phyloP scores from a whole-genome alignment of 2,329 filamentous ascomycete genomes.

The Calonectria ilicicola region DNA sequence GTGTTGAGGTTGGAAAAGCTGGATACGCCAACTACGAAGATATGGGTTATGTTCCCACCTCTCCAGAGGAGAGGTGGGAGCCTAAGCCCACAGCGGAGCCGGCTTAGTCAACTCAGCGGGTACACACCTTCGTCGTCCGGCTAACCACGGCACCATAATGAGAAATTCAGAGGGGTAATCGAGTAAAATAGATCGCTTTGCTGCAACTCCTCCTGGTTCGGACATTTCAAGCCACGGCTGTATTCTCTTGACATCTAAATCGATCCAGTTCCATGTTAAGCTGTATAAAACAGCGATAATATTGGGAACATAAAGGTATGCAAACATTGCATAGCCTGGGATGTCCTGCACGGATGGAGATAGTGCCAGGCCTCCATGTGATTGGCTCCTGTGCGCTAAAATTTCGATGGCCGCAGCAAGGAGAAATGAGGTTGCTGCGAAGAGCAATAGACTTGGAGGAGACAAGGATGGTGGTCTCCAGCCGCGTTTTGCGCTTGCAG shows the following conservation, averaged over 20 bases:
- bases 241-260: constrained; percentile 13
- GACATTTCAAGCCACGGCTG: constrained; percentile 18
- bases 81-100: too few relatives aligned
- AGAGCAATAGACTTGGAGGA: not conserved
- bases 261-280: constrained; percentile 11
- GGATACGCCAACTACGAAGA: too few relatives aligned
- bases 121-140: not conserved
- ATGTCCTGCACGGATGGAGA: not conserved
- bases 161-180: constrained; percentile 16
- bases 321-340: not conserved
- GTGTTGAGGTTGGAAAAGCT: too few relatives aligned
- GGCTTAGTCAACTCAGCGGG: too few relatives aligned
- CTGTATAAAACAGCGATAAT: constrained; percentile 12
- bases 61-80: too few relatives aligned
- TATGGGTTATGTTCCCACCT: too few relatives aligned
- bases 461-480: not conserved
- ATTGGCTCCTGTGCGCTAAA: not conserved
- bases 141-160: not conserved
- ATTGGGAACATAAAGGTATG: constrained; percentile 7
- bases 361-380: not conserved
- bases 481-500: not conserved
- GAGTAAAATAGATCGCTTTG: not conserved
- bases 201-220: not conserved
- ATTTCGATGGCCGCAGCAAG: not conserved
- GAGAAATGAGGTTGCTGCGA: not conserved